Percentiles rank a stretch among this genome's conserved stretches.
Conservation (phyloP, 2,329 filamentous ascomycete genomes). For the Sclerotiophoma versabilis region DNA sequence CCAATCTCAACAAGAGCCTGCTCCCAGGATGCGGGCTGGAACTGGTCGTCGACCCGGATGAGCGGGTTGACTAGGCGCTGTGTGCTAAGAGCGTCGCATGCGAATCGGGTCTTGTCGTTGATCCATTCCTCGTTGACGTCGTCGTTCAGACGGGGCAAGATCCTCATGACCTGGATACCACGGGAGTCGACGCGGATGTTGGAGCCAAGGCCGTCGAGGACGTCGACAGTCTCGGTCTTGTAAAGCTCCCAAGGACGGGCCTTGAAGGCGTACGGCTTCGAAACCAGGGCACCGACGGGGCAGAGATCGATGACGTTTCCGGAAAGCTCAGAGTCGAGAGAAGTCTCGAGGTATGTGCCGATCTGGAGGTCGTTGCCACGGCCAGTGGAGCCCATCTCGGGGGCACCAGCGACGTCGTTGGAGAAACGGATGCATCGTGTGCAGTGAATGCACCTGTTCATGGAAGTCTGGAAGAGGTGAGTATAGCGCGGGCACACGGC, state of each 20-base stretch:
- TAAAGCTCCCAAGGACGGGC: constrained; percentile 97
- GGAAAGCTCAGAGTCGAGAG: constrained; percentile 91
- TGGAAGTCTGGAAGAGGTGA: constrained; percentile 72
- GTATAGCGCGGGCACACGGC: constrained; percentile 12
- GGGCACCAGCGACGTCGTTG: constrained; percentile 95
- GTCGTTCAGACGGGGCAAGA: constrained; percentile 92
- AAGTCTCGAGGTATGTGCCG: constrained; percentile 94
- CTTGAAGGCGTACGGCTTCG: constrained; percentile 97
- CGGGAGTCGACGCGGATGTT: constrained; percentile 94
- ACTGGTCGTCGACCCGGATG: constrained; percentile 86
- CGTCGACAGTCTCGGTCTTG: constrained; percentile 94
- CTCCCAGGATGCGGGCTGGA: constrained; percentile 93
- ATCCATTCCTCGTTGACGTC: constrained; percentile 99
- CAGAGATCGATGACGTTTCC: constrained; percentile 98
- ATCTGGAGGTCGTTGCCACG: constrained; percentile 98
- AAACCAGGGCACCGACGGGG: constrained; percentile 94
- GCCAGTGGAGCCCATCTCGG: constrained; percentile 91
- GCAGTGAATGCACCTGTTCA: constrained; percentile 99
- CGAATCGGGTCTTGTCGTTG: constrained; percentile 97
- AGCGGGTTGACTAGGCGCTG: constrained; percentile 93
- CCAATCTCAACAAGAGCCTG: constrained; percentile 89
- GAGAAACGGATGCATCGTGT: constrained; percentile 97
- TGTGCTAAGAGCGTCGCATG: constrained; percentile 94
- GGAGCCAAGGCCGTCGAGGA: constrained; percentile 89
- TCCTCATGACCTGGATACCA: constrained; percentile 94